Evolutionary conservation across 371 early-diverging fungal species (phyloP).

Genomic region (Circinella umbellata): DNA sequence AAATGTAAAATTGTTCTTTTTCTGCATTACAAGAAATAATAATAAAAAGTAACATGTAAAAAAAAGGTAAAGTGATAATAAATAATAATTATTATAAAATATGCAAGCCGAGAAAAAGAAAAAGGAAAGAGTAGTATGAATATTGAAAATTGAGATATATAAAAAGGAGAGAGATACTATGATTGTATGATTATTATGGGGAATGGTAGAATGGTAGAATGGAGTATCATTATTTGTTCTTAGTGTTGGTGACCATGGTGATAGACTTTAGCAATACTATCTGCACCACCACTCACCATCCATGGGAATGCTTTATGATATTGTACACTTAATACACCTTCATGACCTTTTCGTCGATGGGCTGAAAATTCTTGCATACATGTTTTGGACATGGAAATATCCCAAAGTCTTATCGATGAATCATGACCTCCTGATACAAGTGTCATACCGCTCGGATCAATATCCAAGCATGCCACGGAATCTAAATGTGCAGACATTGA

Average conservation of each 20-base stretch:
- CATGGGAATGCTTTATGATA: slow-evolving; percentile 71
- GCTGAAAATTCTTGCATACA: slow-evolving; percentile 83
- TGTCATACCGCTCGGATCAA: slow-evolving; percentile 68
- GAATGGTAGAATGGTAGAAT: neutral
- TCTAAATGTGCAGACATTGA: slow-evolving; percentile 75
- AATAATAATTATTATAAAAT: neutral
- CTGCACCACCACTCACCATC: slow-evolving; percentile 82
- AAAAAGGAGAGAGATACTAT: no score
- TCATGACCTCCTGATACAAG: slow-evolving; percentile 88
- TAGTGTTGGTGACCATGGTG: slow-evolving; percentile 40
- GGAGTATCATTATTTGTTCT: neutral
- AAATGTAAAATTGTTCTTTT: no score
- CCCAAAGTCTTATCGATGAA: slow-evolving; percentile 83
- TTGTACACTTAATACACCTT: slow-evolving; percentile 74
- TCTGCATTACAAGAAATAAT: no score
- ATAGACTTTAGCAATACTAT: slow-evolving; percentile 70
- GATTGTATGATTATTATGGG: neutral
- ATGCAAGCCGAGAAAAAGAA: no score
- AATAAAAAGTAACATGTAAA: neutral
- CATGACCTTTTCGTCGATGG: slow-evolving; percentile 78
- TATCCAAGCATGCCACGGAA: slow-evolving; percentile 71
- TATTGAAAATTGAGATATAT: no score
- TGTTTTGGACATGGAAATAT: slow-evolving; percentile 60
- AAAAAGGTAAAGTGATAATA: neutral
- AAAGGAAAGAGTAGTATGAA: no score